Conservation (phyloP, 495 filamentous ascomycete species). For the Daldinia vernicosa region DNA sequence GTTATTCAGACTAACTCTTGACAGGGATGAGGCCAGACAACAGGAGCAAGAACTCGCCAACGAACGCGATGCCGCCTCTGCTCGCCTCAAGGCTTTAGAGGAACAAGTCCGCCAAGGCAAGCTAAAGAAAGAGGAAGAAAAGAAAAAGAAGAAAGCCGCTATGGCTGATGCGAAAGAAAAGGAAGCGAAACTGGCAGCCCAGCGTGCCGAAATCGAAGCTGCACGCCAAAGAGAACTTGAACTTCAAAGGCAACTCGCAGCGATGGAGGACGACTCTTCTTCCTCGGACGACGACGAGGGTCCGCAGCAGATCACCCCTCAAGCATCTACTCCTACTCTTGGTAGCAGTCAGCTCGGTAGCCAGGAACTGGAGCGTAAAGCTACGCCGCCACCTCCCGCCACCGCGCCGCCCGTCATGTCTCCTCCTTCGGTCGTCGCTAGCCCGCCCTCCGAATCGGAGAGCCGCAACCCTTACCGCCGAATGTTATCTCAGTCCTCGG, state of each 20-base stretch:
- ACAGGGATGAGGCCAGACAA: slow-evolving; percentile 75
- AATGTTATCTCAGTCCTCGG: slow-evolving; percentile 61
- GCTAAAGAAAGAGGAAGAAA: slow-evolving; percentile 97
- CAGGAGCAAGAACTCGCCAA: slow-evolving; percentile 81
- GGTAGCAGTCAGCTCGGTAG: slow-evolving; percentile 60
- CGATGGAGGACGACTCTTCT: slow-evolving; percentile 75
- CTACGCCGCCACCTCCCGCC: slow-evolving; percentile 58
- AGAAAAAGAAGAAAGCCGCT: slow-evolving; percentile 87
- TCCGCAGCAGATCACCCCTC: slow-evolving; percentile 79
- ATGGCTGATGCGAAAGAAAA: slow-evolving; percentile 87
- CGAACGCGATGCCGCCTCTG: slow-evolving; percentile 83
- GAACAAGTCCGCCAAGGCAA: slow-evolving; percentile 94
- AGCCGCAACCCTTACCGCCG: slow-evolving; percentile 63
- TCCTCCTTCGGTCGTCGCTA: slow-evolving; percentile 53
- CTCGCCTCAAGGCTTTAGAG: slow-evolving; percentile 85
- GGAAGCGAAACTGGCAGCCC: slow-evolving; percentile 82
- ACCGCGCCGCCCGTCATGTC: slow-evolving; percentile 54
- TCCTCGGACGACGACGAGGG: slow-evolving; percentile 91
- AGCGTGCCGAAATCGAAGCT: slow-evolving; percentile 90
- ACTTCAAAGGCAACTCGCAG: slow-evolving; percentile 85
- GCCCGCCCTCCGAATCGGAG: slow-evolving; percentile 58
- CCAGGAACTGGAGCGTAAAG: slow-evolving; percentile 62
- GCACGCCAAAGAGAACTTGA: slow-evolving; percentile 88
- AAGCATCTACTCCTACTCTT: slow-evolving; percentile 81
- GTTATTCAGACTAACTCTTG: slow-evolving; percentile 45